Evolutionary conservation across 2,329 filamentous ascomycete genomes (phyloP).

Genomic region (Microsporum audouinii): DNA sequence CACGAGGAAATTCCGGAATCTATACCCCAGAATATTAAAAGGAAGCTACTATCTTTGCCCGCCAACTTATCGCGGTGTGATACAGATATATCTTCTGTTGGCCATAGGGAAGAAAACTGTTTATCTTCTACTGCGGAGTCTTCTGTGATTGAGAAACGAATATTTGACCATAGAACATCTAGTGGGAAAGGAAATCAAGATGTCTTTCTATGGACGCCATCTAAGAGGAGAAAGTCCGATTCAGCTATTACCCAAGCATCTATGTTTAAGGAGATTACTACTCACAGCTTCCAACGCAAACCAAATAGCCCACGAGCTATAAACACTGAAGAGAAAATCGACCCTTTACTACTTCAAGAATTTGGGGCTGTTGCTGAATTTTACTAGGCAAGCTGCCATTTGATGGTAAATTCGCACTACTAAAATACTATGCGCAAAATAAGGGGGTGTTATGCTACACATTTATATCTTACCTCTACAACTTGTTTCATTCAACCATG

Average conservation of each 20-base stretch:
- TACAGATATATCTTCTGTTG: too few relatives aligned
- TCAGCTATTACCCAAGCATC: neutral
- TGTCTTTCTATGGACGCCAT: neutral
- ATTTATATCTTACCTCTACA: too few relatives aligned
- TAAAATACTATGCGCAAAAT: neutral
- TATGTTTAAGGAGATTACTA: neutral
- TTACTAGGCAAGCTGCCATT: slow-evolving; percentile 14
- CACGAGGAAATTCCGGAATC: neutral
- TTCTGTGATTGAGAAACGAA: neutral
- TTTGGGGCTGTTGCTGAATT: slow-evolving; percentile 33
- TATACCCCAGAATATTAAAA: neutral
- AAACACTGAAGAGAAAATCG: slow-evolving; percentile 19
- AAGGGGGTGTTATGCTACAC: neutral
- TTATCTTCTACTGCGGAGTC: neutral
- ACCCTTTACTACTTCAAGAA: slow-evolving; percentile 29
- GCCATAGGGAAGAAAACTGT: neutral
- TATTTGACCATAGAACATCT: neutral
- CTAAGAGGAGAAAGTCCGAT: neutral
- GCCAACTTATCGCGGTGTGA: neutral
- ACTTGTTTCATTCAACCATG: too few relatives aligned
- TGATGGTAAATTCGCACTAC: neutral
- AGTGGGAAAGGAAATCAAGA: neutral
- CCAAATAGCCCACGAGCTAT: too few relatives aligned
- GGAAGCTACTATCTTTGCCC: neutral
- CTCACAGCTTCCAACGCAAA: neutral